phyloP scores from a whole-genome alignment of 2,329 filamentous ascomycete genomes.

The Neobulgaria alba region DNA sequence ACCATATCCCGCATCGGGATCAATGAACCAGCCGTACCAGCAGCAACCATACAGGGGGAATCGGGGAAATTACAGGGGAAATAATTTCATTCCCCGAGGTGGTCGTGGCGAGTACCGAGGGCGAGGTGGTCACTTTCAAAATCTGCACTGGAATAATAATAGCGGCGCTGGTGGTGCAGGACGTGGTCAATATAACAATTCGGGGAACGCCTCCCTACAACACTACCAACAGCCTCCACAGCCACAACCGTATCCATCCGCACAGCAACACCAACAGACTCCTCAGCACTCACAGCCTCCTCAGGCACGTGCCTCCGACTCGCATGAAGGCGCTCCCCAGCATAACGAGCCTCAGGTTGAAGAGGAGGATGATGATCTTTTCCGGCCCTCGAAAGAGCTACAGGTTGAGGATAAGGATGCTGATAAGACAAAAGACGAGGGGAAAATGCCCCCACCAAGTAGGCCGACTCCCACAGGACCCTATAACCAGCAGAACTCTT shows the following conservation, averaged over 20 bases:
- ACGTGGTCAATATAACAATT: constrained; percentile 35
- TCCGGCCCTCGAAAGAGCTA: constrained; percentile 55
- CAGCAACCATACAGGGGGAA: constrained; percentile 32
- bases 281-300: no score
- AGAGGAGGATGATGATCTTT: constrained; percentile 49
- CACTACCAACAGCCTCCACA: constrained; percentile 27
- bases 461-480: constrained; percentile 39
- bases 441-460: constrained; percentile 46
- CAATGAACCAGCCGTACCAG: constrained; percentile 44
- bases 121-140: constrained; percentile 51
- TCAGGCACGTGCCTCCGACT: no score
- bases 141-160: constrained; percentile 62
- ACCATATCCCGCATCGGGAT: constrained; percentile 46
- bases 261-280: background rate
- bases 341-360: constrained; percentile 27
- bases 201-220: constrained; percentile 28
- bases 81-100: constrained; percentile 41
- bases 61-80: constrained; percentile 52
- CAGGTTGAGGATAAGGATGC: constrained; percentile 51
- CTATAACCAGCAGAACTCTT: constrained; percentile 32
- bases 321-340: constrained; percentile 26
- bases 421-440: constrained; percentile 38
- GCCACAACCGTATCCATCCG: constrained; percentile 20
- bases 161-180: constrained; percentile 40
- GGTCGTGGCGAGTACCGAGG: constrained; percentile 35